Conservation (phyloP, 208 protist species). For the Strigomonas culicis region DNA sequence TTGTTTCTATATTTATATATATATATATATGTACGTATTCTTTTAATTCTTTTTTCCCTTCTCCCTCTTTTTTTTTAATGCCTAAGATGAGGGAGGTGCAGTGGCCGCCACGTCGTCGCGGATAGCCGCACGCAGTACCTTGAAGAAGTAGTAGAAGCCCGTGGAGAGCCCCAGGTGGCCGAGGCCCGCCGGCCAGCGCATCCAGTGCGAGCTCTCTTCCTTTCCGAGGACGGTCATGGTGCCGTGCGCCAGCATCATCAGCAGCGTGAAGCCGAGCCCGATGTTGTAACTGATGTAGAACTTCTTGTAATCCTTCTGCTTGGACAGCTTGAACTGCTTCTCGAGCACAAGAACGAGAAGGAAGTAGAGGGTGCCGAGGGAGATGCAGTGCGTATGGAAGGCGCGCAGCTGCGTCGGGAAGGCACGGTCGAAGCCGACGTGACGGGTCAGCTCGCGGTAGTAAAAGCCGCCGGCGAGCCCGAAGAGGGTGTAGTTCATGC, state of each 20-base stretch:
- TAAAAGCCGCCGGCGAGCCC: slow-evolving; percentile 44
- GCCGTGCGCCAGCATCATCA: slow-evolving; percentile 49
- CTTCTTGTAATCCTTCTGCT: slow-evolving; percentile 53
- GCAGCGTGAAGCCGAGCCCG: slow-evolving; percentile 53
- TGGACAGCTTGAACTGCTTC: slow-evolving; percentile 41
- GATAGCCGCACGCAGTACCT: slow-evolving; percentile 33
- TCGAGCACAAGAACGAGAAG: slow-evolving; percentile 53
- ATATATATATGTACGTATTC: neutral
- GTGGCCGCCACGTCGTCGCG: neutral
- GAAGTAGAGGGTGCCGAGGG: slow-evolving; percentile 56
- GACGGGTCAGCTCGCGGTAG: slow-evolving; percentile 48
- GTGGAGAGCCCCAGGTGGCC: slow-evolving; percentile 42
- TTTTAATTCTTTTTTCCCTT: neutral
- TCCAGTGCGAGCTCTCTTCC: slow-evolving; percentile 27
- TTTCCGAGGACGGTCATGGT: slow-evolving; percentile 43
- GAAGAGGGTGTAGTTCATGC: slow-evolving; percentile 42
- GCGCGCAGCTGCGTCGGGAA: slow-evolving; percentile 48
- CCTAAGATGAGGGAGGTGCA: neutral
- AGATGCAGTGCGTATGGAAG: slow-evolving; percentile 62
- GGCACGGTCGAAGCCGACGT: slow-evolving; percentile 24
- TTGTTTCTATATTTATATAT: neutral
- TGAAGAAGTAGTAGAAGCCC: slow-evolving; percentile 56
- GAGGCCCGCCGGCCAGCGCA: slow-evolving; percentile 37
- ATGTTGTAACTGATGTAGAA: slow-evolving; percentile 61
- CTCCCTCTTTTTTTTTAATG: neutral